These are phyloP conservation scores for Didymosphaeria variabile DNA, from an alignment of 2,329 filamentous ascomycete species.

Conservation along the genomic window DNA sequence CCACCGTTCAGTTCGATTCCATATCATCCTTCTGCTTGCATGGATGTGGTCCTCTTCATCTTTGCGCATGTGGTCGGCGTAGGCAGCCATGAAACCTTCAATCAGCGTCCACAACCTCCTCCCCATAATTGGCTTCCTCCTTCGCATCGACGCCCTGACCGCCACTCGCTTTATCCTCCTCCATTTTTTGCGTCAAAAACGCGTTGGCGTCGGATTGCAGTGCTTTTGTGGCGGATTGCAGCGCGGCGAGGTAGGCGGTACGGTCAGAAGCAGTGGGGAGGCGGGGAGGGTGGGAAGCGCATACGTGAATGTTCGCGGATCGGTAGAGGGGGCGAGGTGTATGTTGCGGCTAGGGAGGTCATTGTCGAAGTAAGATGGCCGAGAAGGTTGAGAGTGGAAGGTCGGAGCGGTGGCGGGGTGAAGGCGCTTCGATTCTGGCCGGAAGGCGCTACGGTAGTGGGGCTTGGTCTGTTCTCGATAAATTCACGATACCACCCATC, in stretches of 20 bases:
- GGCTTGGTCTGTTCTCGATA: not conserved
- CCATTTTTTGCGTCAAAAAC: constrained; percentile 76
- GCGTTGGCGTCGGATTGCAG: constrained; percentile 73
- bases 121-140: constrained; percentile 81
- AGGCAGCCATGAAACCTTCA: not conserved
- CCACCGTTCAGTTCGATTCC: too few relatives aligned
- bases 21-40: not conserved
- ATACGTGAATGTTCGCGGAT: constrained; percentile 25
- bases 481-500: too few relatives aligned
- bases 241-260: constrained; percentile 65
- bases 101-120: constrained; percentile 76
- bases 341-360: constrained; percentile 57
- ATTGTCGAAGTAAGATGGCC: constrained; percentile 14
- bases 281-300: constrained; percentile 19
- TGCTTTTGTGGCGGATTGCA: constrained; percentile 63
- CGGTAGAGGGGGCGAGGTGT: constrained; percentile 60
- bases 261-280: constrained; percentile 46
- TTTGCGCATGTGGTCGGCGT: not conserved
- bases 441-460: too few relatives aligned
- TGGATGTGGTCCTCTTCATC: not conserved
- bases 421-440: not conserved
- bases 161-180: constrained; percentile 66
- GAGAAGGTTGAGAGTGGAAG: not conserved
- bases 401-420: not conserved
- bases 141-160: constrained; percentile 44